Evolutionary conservation across 1,284 basidiomycete species (phyloP).

Genomic region (Puccinia hordei): DNA sequence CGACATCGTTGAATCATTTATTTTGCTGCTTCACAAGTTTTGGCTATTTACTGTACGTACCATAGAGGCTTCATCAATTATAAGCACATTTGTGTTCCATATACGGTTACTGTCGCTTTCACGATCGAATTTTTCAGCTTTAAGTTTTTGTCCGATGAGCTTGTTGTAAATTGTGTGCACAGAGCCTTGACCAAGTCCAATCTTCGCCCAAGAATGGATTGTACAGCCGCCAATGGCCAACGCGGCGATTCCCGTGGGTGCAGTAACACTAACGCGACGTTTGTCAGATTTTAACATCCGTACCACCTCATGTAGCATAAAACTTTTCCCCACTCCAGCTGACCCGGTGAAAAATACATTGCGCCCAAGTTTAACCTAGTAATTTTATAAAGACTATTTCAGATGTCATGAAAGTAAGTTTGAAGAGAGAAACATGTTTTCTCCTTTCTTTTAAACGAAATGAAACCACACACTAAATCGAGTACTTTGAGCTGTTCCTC

Average conservation of each 20-base stretch:
- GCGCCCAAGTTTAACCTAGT: constrained; percentile 31
- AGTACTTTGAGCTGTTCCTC: constrained; percentile 39
- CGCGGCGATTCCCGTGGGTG: constrained; percentile 43
- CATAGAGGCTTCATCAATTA: constrained; percentile 48
- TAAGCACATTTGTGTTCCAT: constrained; percentile 46
- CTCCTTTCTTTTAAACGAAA: neutral
- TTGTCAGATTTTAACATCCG: constrained; percentile 22
- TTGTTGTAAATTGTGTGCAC: constrained; percentile 35
- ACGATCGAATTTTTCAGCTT: neutral
- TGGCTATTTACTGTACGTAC: constrained; percentile 13
- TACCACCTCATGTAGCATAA: constrained; percentile 43
- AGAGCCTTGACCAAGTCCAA: constrained; percentile 44
- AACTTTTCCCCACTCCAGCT: constrained; percentile 49
- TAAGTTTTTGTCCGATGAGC: neutral
- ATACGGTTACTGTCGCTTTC: neutral
- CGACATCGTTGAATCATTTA: neutral
- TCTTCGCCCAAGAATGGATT: constrained; percentile 42
- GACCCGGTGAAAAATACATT: constrained; percentile 51
- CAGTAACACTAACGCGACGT: constrained; percentile 32
- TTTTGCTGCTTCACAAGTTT: neutral
- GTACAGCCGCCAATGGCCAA: constrained; percentile 43
- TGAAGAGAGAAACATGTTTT: neutral
- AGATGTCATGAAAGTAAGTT: neutral
- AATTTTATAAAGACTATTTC: neutral
- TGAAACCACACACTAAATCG: constrained; percentile 22